Evolutionary conservation across 441 rosid genomes (phyloP).

Genomic region (Heliophila coronopifolia): DNA sequence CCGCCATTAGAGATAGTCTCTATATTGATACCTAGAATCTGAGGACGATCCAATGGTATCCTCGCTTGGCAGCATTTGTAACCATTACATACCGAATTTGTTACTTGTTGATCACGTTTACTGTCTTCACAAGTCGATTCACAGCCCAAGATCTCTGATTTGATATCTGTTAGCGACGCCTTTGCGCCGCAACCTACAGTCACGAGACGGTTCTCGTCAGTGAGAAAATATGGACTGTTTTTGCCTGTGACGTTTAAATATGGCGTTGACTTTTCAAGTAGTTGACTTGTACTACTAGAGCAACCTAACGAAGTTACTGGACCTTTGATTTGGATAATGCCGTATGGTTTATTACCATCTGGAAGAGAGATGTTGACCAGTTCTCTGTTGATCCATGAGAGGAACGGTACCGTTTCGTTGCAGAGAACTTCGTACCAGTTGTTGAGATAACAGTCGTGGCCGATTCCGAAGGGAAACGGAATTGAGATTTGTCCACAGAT

Average conservation of each 20-base stretch:
- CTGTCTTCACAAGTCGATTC: conserved; percentile 9
- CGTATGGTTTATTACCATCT: not conserved
- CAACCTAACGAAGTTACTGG: conserved; percentile 25
- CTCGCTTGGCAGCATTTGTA: conserved; percentile 21
- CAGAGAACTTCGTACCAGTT: conserved; percentile 30
- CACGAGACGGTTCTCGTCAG: conserved; percentile 21
- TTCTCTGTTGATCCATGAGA: conserved; percentile 23
- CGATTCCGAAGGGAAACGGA: conserved; percentile 33
- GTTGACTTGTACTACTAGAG: not conserved
- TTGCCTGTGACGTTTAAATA: conserved; percentile 10
- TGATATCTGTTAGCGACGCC: conserved; percentile 16
- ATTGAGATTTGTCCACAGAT: conserved; percentile 28
- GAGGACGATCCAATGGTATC: conserved; percentile 14
- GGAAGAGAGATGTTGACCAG: conserved; percentile 4
- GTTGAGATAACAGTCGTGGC: conserved; percentile 22
- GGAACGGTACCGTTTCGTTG: conserved; percentile 13
- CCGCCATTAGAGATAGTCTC: conserved; percentile 1
- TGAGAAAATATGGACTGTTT: conserved; percentile 26
- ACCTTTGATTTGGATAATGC: conserved; percentile 19
- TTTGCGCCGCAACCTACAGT: conserved; percentile 29
- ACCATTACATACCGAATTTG: conserved; percentile 17
- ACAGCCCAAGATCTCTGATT: conserved; percentile 26
- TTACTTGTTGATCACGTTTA: conserved; percentile 9
- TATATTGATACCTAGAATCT: not conserved
- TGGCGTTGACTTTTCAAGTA: conserved; percentile 3